These are phyloP conservation scores for Exophiala sideris DNA, from an alignment of 2,329 filamentous ascomycete genomes.

Conservation along the genomic window DNA sequence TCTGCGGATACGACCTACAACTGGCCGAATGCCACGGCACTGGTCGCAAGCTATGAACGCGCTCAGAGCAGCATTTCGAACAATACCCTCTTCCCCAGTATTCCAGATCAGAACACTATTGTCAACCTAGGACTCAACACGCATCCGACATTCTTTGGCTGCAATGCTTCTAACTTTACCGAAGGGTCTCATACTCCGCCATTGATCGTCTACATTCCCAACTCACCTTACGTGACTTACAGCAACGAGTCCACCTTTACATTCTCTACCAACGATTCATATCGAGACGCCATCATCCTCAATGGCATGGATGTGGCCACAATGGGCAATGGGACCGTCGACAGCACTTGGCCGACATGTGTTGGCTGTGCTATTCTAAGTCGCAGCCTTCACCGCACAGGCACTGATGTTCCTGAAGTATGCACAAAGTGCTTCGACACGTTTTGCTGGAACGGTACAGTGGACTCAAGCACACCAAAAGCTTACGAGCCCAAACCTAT, in stretches of 20 bases:
- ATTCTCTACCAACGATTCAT: constrained; percentile 28
- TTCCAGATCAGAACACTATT: constrained; percentile 74
- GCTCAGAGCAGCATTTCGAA: constrained; percentile 59
- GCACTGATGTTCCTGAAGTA: constrained; percentile 63
- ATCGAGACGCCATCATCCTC: constrained; percentile 75
- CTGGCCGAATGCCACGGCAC: constrained; percentile 75
- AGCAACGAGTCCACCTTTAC: constrained; percentile 64
- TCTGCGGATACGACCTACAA: constrained; percentile 66
- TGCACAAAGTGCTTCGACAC: constrained; percentile 72
- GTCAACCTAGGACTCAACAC: constrained; percentile 72
- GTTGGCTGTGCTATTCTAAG: constrained; percentile 83
- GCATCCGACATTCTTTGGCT: constrained; percentile 77
- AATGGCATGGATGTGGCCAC: constrained; percentile 86
- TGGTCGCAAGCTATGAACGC: constrained; percentile 71
- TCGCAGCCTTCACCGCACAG: constrained; percentile 70
- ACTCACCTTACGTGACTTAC: constrained; percentile 70
- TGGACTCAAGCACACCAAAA: constrained; percentile 58
- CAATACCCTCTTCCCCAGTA: constrained; percentile 65
- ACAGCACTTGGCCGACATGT: constrained; percentile 74
- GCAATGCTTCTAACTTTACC: constrained; percentile 63
- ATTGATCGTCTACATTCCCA: constrained; percentile 83
- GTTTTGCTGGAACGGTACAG: constrained; percentile 94
- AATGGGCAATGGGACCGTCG: constrained; percentile 73
- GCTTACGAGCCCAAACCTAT: constrained; percentile 42
- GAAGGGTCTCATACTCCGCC: constrained; percentile 59